Conservation (phyloP, 2,329 filamentous ascomycete species). For the Microsporum ferrugineum region DNA sequence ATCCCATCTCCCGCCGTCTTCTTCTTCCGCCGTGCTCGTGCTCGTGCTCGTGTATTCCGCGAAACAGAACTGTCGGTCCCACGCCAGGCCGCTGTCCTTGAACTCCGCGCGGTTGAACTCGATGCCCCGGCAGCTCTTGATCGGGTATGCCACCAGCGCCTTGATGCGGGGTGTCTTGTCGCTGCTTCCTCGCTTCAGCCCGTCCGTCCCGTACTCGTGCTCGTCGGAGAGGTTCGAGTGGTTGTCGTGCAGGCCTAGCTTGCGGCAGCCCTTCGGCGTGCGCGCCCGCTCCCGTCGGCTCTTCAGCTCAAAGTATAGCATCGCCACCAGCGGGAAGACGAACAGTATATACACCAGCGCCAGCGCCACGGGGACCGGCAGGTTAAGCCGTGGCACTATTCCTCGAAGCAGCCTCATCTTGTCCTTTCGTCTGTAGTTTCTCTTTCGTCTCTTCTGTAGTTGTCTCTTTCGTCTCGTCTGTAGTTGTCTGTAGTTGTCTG, state of each 20-base stretch:
- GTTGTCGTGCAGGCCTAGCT: slow-evolving; percentile 37
- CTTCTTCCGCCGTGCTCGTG: slow-evolving; percentile 8
- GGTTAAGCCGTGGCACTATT: slow-evolving; percentile 11
- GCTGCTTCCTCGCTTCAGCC: slow-evolving; percentile 23
- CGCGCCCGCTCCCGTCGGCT: slow-evolving; percentile 6
- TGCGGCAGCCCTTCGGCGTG: slow-evolving; percentile 41
- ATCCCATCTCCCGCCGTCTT: slow-evolving; percentile 31
- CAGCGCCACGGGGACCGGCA: slow-evolving; percentile 10
- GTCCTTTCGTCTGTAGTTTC: background rate
- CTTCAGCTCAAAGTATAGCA: slow-evolving; percentile 8
- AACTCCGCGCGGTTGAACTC: slow-evolving; percentile 57
- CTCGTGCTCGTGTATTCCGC: slow-evolving; percentile 43
- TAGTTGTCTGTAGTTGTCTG: background rate
- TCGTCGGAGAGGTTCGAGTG: slow-evolving; percentile 47
- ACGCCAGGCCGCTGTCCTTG: slow-evolving; percentile 57
- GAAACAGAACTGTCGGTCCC: slow-evolving; percentile 74
- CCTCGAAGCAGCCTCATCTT: slow-evolving; percentile 12
- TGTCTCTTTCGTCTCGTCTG: background rate
- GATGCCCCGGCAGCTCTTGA: slow-evolving; percentile 71
- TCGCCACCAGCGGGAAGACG: slow-evolving; percentile 10
- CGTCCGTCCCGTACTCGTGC: slow-evolving; percentile 32
- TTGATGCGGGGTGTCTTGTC: slow-evolving; percentile 43
- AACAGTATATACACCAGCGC: slow-evolving; percentile 12
- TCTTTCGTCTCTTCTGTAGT: too few species aligned
- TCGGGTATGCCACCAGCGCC: slow-evolving; percentile 66